Evolutionary conservation across 108 stramenopile genomes (phyloP).

Genomic region (Cylindrotheca closterium): DNA sequence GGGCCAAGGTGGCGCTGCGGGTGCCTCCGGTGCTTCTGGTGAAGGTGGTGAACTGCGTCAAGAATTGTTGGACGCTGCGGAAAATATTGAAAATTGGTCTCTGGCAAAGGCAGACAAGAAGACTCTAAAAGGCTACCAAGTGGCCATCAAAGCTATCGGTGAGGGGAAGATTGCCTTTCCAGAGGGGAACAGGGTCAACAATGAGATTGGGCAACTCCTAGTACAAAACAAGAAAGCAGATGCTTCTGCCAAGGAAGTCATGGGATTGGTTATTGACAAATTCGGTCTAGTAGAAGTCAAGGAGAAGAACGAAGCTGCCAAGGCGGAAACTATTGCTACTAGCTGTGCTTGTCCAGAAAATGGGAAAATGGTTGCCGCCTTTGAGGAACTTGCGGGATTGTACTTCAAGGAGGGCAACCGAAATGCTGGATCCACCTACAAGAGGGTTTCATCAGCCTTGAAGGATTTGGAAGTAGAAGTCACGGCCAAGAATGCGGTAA

Average conservation of each 20-base stretch:
- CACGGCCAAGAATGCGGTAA: constrained; percentile 62
- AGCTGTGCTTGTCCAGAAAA: constrained; percentile 55
- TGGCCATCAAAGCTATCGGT: constrained; percentile 33
- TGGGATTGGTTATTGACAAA: constrained; percentile 50
- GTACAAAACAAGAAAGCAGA: constrained; percentile 41
- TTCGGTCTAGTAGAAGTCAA: constrained; percentile 63
- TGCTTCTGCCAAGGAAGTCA: constrained; percentile 40
- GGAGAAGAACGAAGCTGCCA: constrained; percentile 33
- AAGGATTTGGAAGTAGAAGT: constrained; percentile 57
- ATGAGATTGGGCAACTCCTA: constrained; percentile 50
- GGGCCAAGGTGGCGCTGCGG: constrained; percentile 21
- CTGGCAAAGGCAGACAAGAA: not conserved
- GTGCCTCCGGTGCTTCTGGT: constrained; percentile 20
- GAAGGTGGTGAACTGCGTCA: not conserved
- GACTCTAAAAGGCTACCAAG: constrained; percentile 18
- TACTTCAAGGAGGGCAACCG: constrained; percentile 50
- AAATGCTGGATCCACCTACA: constrained; percentile 40
- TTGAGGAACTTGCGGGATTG: constrained; percentile 52
- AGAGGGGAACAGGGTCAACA: constrained; percentile 48
- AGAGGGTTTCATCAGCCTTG: constrained; percentile 49
- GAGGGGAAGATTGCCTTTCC: constrained; percentile 60
- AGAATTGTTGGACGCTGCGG: constrained; percentile 36
- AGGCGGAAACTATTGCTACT: constrained; percentile 37
- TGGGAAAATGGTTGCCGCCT: constrained; percentile 46
- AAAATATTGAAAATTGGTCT: constrained; percentile 41